Conservation (phyloP, 352 stramenopile species). For the Phytophthora megakarya region DNA sequence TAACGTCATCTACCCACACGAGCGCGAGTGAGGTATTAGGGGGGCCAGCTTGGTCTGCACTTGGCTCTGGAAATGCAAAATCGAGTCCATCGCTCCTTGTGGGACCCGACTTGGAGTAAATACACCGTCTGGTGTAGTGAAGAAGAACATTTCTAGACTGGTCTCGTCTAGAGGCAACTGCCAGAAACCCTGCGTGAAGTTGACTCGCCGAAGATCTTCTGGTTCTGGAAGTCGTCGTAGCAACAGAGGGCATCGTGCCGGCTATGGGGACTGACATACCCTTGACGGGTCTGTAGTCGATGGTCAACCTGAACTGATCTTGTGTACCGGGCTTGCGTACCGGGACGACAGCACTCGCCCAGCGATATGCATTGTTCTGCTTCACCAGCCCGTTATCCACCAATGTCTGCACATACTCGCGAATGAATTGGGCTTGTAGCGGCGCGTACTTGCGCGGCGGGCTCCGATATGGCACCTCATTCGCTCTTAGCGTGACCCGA, state of each 20-base stretch:
- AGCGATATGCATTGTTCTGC: constrained; percentile 8
- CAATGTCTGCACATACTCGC: constrained; percentile 8
- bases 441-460: constrained; percentile 16
- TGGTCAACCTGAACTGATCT: background rate
- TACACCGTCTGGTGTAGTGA: constrained; percentile 23
- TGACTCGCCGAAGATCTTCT: constrained; percentile 12
- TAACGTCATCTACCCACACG: background rate
- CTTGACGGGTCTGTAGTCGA: constrained; percentile 12
- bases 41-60: background rate
- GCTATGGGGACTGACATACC: constrained; percentile 5
- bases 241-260: constrained; percentile 12
- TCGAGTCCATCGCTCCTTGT: constrained; percentile 1
- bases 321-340: background rate
- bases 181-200: constrained; percentile 35
- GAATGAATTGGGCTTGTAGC: constrained; percentile 9
- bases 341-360: constrained; percentile 1
- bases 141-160: constrained; percentile 19
- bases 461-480: background rate
- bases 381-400: constrained; percentile 1
- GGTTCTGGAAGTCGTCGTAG: background rate
- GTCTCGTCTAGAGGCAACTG: constrained; percentile 19
- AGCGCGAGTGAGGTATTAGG: constrained; percentile 5
- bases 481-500: background rate
- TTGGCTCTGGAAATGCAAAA: too few species aligned
- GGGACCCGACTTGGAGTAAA: constrained; percentile 15